Evolutionary conservation across 139 green algal species (phyloP).

Genomic region (Nannochloris sp.): DNA sequence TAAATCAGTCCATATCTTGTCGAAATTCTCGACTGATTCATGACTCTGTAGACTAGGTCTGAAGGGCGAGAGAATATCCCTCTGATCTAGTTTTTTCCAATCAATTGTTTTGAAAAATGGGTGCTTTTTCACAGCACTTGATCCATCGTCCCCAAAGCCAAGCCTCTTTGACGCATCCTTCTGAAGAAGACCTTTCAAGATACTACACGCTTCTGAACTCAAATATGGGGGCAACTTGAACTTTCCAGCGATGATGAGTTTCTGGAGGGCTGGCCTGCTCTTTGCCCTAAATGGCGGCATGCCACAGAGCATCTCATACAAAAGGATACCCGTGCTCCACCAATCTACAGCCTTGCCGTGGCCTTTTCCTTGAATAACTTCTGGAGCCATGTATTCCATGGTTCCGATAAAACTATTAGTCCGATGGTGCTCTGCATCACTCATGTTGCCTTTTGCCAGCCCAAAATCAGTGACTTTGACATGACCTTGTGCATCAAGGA

Average conservation of each 20-base stretch:
- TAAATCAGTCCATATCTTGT: slow-evolving; percentile 73
- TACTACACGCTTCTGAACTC: slow-evolving; percentile 27
- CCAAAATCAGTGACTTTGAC: slow-evolving; percentile 76
- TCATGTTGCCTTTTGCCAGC: slow-evolving; percentile 76
- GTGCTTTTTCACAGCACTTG: slow-evolving; percentile 49
- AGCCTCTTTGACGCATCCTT: slow-evolving; percentile 76
- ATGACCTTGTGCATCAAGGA: slow-evolving; percentile 90
- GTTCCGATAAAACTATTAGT: slow-evolving; percentile 94
- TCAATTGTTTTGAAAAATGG: slow-evolving; percentile 83
- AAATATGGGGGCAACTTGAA: slow-evolving; percentile 67
- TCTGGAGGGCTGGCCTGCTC: slow-evolving; percentile 72
- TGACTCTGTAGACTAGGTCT: slow-evolving; percentile 39
- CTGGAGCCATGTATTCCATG: slow-evolving; percentile 81
- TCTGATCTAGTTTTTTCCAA: slow-evolving; percentile 70
- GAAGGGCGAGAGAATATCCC: slow-evolving; percentile 75
- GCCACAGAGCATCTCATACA: slow-evolving; percentile 97
- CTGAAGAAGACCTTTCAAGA: slow-evolving; percentile 69
- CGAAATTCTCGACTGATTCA: slow-evolving; percentile 72
- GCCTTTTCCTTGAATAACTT: slow-evolving; percentile 78
- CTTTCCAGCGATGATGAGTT: slow-evolving; percentile 70
- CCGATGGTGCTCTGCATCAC: slow-evolving; percentile 30
- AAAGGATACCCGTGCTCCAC: slow-evolving; percentile 90
- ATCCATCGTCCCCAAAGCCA: slow-evolving; percentile 58
- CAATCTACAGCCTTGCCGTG: slow-evolving; percentile 90
- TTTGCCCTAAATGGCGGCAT: slow-evolving; percentile 84